Evolutionary conservation across 805 yeast genomes (phyloP).

Genomic region (Metschnikowia kunwiensis): DNA sequence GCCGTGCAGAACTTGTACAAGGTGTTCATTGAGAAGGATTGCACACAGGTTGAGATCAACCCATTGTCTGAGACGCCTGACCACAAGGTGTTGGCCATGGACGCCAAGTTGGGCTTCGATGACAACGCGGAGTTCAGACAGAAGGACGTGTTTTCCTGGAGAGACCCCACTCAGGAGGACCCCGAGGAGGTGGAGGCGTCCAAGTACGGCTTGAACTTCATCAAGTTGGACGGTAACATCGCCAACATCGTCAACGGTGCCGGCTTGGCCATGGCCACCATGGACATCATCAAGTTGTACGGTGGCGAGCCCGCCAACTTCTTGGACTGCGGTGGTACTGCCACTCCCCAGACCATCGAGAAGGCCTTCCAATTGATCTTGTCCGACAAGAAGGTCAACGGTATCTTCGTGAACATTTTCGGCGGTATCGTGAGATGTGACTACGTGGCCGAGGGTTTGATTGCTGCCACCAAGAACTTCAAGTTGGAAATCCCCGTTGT

Average conservation of each 20-base stretch:
- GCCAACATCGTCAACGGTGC: constrained; percentile 99
- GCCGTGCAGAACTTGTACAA: constrained; percentile 83
- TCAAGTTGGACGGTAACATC: constrained; percentile 96
- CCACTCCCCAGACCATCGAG: constrained; percentile 97
- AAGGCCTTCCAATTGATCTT: constrained; percentile 92
- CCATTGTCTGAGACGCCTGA: constrained; percentile 93
- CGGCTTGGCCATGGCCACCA: constrained; percentile 99
- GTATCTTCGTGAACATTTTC: constrained; percentile 96
- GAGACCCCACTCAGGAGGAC: constrained; percentile 97
- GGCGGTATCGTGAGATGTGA: constrained; percentile 99
- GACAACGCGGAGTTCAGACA: constrained; percentile 96
- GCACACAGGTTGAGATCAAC: constrained; percentile 98
- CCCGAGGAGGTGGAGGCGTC: constrained; percentile 95
- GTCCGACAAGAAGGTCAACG: constrained; percentile 83
- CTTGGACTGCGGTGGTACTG: constrained; percentile 99
- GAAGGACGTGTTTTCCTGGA: constrained; percentile 91
- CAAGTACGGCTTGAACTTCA: constrained; percentile 87
- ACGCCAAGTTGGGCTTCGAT: constrained; percentile 97
- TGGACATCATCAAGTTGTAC: constrained; percentile 97
- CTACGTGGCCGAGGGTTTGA: constrained; percentile 95
- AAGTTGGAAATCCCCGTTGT: constrained; percentile 91
- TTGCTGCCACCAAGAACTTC: constrained; percentile 90
- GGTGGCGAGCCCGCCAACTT: constrained; percentile 99
- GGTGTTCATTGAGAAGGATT: constrained; percentile 87
- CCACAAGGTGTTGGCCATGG: constrained; percentile 93